These are phyloP conservation scores for Piper betle DNA, from an alignment of 164 flowering plant genomes.

Conservation along the genomic window DNA sequence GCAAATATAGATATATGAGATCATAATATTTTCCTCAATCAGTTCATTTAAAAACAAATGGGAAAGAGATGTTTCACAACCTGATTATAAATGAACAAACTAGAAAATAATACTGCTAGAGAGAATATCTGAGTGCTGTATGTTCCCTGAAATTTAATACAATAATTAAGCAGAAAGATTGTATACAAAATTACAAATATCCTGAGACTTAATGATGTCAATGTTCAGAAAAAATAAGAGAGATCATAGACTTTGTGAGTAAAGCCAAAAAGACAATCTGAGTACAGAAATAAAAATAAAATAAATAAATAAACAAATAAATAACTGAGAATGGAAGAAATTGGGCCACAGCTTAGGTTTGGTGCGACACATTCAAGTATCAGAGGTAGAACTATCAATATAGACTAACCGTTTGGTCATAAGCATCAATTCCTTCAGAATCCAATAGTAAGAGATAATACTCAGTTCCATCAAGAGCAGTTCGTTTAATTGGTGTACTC, in stretches of 20 bases:
- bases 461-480: slow-evolving; percentile 94
- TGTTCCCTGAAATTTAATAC: slow-evolving; percentile 52
- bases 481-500: slow-evolving; percentile 88
- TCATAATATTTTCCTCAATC: neutral
- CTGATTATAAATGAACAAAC: slow-evolving; percentile 99
- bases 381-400: neutral
- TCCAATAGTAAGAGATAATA: slow-evolving; percentile 85
- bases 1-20: neutral
- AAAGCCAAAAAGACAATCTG: too few species aligned
- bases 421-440: slow-evolving; percentile 98
- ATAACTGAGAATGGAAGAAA: too few species aligned
- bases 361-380: neutral
- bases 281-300: too few species aligned
- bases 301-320: too few species aligned
- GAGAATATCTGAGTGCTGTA: slow-evolving; percentile 98
- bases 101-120: slow-evolving; percentile 83
- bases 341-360: neutral
- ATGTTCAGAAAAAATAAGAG: neutral
- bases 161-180: too few species aligned
- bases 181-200: too few species aligned
- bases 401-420: slow-evolving; percentile 85
- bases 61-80: slow-evolving; percentile 16
- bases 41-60: too few species aligned
- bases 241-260: neutral
- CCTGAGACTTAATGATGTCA: neutral